Conservation (phyloP, 139 green algal genomes). For the Dunaliella primolecta region DNA sequence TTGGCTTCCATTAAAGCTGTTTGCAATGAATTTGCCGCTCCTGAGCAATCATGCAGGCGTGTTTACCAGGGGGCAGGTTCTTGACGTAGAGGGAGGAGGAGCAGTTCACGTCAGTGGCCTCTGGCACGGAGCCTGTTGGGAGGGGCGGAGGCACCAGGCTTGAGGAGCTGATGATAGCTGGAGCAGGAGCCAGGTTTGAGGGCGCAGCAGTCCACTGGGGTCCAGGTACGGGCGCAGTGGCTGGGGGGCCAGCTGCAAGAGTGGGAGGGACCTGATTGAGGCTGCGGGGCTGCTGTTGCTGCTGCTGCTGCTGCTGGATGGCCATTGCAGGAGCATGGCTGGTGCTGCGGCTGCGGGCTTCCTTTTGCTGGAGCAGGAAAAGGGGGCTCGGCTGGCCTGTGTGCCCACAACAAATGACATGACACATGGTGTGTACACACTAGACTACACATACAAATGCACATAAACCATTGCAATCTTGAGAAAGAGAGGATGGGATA, state of each 20-base stretch:
- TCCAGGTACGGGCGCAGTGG: not conserved
- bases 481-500: not conserved
- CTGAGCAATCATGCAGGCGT: too few relatives aligned
- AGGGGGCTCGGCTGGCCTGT: not conserved
- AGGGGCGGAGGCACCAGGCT: not conserved
- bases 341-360: not conserved
- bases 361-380: not conserved
- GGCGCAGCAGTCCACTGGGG: not conserved
- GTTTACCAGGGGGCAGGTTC: slow-evolving; percentile 3
- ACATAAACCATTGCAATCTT: not conserved
- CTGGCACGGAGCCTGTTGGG: not conserved
- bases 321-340: not conserved
- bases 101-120: not conserved
- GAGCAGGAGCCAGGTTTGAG: not conserved
- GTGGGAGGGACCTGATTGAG: not conserved
- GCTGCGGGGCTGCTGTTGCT: not conserved
- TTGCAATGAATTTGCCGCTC: too few relatives aligned
- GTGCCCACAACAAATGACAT: too few relatives aligned
- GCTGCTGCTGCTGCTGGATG: not conserved
- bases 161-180: not conserved
- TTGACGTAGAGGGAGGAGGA: slow-evolving; percentile 7
- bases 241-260: not conserved
- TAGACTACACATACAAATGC: not conserved
- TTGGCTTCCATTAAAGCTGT: too few relatives aligned
- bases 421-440: too few relatives aligned